Evolutionary conservation across 2,329 filamentous ascomycete genomes (phyloP).

Genomic region (Penicillium sumatraense): DNA sequence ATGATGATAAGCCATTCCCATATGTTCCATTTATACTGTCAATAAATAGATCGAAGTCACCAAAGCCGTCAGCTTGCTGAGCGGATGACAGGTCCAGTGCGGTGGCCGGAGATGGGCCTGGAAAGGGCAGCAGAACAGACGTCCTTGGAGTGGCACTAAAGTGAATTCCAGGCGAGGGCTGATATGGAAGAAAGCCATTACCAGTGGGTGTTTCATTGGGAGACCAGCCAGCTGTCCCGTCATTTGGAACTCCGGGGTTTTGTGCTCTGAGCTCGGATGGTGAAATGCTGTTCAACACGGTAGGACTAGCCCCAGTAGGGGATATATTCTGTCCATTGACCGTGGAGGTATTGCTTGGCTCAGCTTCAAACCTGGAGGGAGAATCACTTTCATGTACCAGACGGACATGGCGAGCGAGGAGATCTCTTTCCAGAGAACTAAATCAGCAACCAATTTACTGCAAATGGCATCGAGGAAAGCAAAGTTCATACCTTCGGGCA

Average conservation of each 20-base stretch:
- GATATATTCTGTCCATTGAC: background rate
- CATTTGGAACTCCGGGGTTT: background rate
- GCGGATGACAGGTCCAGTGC: background rate
- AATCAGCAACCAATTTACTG: background rate
- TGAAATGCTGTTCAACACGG: background rate
- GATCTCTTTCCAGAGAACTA: constrained; percentile 3
- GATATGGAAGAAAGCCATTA: background rate
- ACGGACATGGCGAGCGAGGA: constrained; percentile 3
- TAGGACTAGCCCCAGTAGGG: background rate
- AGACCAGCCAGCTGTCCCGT: too few relatives aligned
- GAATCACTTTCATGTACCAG: background rate
- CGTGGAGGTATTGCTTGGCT: background rate
- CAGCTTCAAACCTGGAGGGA: background rate
- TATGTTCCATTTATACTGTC: constrained; percentile 4
- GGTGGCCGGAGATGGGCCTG: background rate
- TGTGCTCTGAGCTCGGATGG: background rate
- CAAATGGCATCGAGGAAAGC: background rate
- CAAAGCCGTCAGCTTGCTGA: background rate
- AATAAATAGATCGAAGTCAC: constrained; percentile 7
- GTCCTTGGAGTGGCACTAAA: background rate
- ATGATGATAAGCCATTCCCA: background rate
- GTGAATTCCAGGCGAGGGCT: background rate
- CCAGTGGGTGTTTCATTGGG: background rate
- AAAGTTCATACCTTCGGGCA: background rate
- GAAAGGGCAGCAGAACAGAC: background rate